These are phyloP conservation scores for Mycena galericulata DNA, from an alignment of 768 basidiomycete genomes.

Conservation along the genomic window DNA sequence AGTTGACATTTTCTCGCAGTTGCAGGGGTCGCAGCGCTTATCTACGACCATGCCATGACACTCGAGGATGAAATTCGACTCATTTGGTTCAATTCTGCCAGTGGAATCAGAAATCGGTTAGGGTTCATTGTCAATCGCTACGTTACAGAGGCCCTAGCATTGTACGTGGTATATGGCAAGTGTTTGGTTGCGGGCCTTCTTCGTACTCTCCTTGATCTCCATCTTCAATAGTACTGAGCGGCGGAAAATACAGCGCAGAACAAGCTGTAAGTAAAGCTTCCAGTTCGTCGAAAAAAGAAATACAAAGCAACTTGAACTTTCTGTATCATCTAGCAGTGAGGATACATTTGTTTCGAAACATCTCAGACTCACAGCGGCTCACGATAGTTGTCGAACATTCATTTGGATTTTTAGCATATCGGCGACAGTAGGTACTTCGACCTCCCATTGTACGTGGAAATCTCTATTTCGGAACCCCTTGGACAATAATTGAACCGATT, in stretches of 20 bases:
- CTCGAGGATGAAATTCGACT: neutral
- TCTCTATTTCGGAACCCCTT: too few species aligned
- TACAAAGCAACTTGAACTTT: too few species aligned
- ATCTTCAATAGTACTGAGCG: too few species aligned
- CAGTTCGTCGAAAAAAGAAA: too few species aligned
- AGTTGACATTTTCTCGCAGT: constrained; percentile 37
- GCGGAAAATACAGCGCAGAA: too few species aligned
- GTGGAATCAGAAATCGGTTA: neutral
- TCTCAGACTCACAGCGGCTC: neutral
- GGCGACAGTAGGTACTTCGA: neutral
- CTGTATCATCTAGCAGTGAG: too few species aligned
- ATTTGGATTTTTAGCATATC: neutral
- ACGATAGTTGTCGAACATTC: neutral
- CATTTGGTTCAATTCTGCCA: neutral
- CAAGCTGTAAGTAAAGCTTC: too few species aligned
- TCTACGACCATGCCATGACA: constrained; percentile 8
- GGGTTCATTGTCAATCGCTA: neutral
- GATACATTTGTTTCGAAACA: neutral
- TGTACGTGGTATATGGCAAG: too few species aligned
- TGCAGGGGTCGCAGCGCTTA: neutral
- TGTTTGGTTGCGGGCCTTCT: too few species aligned
- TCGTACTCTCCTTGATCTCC: too few species aligned
- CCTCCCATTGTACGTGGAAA: neutral
- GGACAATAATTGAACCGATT: too few species aligned
- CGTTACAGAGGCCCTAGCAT: too few species aligned